Evolutionary conservation across 108 stramenopile genomes (phyloP).

Genomic region (Pseudonitzschia delicatissima): DNA sequence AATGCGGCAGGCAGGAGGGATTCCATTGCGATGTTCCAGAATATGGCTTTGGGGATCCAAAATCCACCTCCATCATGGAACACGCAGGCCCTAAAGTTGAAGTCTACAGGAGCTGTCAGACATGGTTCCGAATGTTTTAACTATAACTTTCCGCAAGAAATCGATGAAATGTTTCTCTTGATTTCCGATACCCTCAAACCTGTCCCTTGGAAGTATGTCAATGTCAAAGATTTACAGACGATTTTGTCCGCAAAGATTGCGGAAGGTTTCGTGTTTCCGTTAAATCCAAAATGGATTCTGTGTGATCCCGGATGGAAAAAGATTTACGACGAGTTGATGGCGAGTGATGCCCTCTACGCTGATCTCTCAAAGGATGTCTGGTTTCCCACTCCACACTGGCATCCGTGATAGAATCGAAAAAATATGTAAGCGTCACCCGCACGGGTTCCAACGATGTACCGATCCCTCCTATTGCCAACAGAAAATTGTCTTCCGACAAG

Average conservation of each 20-base stretch:
- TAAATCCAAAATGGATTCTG: constrained; percentile 72
- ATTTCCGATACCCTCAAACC: constrained; percentile 42
- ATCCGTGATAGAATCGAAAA: constrained; percentile 58
- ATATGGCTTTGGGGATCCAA: constrained; percentile 77
- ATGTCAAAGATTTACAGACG: constrained; percentile 46
- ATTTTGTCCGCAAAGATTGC: constrained; percentile 51
- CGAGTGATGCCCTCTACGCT: constrained; percentile 42
- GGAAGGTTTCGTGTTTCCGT: constrained; percentile 63
- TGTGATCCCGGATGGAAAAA: constrained; percentile 74
- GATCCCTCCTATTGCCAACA: neutral
- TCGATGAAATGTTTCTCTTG: constrained; percentile 68
- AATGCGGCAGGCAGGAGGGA: constrained; percentile 29
- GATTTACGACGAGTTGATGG: constrained; percentile 60
- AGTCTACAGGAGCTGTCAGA: constrained; percentile 64
- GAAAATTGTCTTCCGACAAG: too few species aligned
- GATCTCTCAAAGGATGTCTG: constrained; percentile 56
- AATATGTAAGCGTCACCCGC: constrained; percentile 46
- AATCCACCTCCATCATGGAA: constrained; percentile 69
- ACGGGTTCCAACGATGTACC: constrained; percentile 38
- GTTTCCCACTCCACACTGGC: constrained; percentile 52
- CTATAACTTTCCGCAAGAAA: constrained; percentile 75
- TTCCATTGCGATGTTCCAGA: constrained; percentile 42
- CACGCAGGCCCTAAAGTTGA: constrained; percentile 51
- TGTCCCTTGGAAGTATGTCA: constrained; percentile 61
- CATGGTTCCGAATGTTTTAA: constrained; percentile 81